Conservation (phyloP, 2,329 filamentous ascomycete species). For the Pyrenophora graminea region DNA sequence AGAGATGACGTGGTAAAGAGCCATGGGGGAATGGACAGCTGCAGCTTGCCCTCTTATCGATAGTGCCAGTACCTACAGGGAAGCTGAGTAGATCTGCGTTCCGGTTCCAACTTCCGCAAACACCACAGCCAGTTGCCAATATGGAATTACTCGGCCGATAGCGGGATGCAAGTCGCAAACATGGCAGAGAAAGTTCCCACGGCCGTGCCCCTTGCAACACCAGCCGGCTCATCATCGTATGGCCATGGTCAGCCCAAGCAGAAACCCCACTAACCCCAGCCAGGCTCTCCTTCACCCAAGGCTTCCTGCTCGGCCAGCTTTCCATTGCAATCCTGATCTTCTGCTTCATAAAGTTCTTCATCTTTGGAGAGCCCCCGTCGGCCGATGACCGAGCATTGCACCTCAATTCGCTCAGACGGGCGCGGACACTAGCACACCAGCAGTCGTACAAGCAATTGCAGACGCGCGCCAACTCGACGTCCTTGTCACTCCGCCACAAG, state of each 20-base stretch:
- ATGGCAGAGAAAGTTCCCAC: constrained; percentile 24
- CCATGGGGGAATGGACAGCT: constrained; percentile 1
- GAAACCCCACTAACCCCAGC: constrained; percentile 27
- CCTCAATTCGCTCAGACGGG: constrained; percentile 73
- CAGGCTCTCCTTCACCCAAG: constrained; percentile 89
- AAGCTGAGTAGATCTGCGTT: background rate
- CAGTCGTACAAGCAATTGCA: constrained; percentile 32
- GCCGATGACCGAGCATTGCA: constrained; percentile 77
- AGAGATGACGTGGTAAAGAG: constrained; percentile 1
- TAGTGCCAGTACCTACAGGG: constrained; percentile 7
- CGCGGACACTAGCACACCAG: constrained; percentile 72
- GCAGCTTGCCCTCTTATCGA: constrained; percentile 12
- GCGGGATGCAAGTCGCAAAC: constrained; percentile 7
- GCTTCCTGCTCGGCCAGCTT: constrained; percentile 88
- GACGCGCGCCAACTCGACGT: constrained; percentile 42
- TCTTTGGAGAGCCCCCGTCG: constrained; percentile 91
- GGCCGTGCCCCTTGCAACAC: constrained; percentile 23
- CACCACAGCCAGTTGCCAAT: constrained; percentile 6
- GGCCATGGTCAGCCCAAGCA: background rate
- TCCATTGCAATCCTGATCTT: constrained; percentile 89
- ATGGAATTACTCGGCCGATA: constrained; percentile 10
- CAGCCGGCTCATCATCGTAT: constrained; percentile 25
- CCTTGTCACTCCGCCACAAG: constrained; percentile 42
- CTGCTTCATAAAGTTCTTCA: constrained; percentile 99
- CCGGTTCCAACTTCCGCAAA: background rate